Base-by-base conservation (phyloP, 495 filamentous ascomycete species). In the Pyrenula massariospora region DNA sequence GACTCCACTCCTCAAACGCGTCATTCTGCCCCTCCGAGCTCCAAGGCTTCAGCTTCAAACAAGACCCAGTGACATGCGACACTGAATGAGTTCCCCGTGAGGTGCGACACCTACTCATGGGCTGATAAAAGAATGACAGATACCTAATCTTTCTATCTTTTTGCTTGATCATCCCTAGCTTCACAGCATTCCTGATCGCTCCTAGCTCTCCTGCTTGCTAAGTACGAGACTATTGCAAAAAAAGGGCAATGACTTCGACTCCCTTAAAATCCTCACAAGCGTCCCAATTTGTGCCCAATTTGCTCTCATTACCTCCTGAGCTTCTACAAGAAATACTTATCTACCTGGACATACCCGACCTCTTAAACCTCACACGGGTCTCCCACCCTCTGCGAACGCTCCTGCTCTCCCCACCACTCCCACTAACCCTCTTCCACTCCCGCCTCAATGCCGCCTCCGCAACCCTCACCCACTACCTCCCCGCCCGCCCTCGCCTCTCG, bases 291-390 rank as follows among this genome's bases (percentile, higher is more conserved):
- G 31, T 15, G 15, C 31, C 31, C 15, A 8, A 42, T 15, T 15
- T 42, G 15, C 31, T 42, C 31, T 8, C 15, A 42, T 42, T 83
- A 55, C 80, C 80, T 52, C 72, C 74, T 61, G 82, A 84, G 65
- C 68, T 84, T 60, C 62, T 83, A 50, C 70, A 78, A 59, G 70
- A 76, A 54, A 74, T 84, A 52, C 68, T 82, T 56, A 66, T 72
- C 50, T 75, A 73, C 65, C 67, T 84, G 58, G 79, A 84, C 56
- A 75, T 83, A 57, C 73, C 72, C 57, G 80, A 84, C 63, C 68
- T 84, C 59, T 68, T 81, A 57, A 64, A 72, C 54, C 66, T 74
- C 58, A 76, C 77, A 20, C 77, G 81, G 64, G 78, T 80, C 24
- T 79, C 73, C 51, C 81, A 78, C 62, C 77, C 72, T 57, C 73